A percentile compares a stretch with the other conserved stretches of the same genome.
These are phyloP conservation scores for Brassica juncea DNA, from an alignment of 345 rosid species.

Conservation along the genomic window DNA sequence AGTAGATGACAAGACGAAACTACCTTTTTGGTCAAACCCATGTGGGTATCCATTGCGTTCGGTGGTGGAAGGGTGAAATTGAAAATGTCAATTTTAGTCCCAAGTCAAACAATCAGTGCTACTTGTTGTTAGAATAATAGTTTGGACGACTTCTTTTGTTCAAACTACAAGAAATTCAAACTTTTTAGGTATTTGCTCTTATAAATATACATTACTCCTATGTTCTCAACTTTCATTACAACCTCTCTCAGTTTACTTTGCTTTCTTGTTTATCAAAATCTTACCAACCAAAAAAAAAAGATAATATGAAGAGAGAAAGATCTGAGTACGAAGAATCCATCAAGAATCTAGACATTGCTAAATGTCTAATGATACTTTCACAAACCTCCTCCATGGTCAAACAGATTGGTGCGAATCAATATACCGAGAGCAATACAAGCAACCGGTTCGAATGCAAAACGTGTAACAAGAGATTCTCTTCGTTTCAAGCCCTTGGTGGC, in stretches of 20 bases:
- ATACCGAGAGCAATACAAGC: constrained; percentile 5
- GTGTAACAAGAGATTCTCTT: constrained; percentile 59
- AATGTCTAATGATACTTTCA: constrained; percentile 50
- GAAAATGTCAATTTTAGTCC: constrained; percentile 21
- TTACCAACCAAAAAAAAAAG: background rate
- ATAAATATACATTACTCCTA: constrained; percentile 6
- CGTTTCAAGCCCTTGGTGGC: constrained; percentile 80
- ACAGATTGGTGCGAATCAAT: constrained; percentile 21
- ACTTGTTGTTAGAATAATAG: constrained; percentile 26
- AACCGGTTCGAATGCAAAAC: constrained; percentile 65
- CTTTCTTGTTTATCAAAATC: constrained; percentile 13
- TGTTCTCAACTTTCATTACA: constrained; percentile 29
- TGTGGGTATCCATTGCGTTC: constrained; percentile 1
- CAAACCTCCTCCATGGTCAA: constrained; percentile 35
- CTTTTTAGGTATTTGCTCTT: constrained; percentile 12
- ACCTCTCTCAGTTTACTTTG: constrained; percentile 13
- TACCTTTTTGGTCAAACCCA: constrained; percentile 6
- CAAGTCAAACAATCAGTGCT: constrained; percentile 39
- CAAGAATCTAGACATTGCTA: constrained; percentile 50
- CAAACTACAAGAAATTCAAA: constrained; percentile 26
- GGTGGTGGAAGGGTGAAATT: constrained; percentile 22
- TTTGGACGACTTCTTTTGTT: constrained; percentile 37
- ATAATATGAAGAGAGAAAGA: constrained; percentile 53
- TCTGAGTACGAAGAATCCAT: constrained; percentile 39
- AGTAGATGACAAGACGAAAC: background rate